Percentiles rank a stretch among this genome's conserved stretches.
These are phyloP conservation scores for Ophiocordyceps camponoti-leonardi DNA, from an alignment of 2,329 filamentous ascomycete species.

Conservation along the genomic window DNA sequence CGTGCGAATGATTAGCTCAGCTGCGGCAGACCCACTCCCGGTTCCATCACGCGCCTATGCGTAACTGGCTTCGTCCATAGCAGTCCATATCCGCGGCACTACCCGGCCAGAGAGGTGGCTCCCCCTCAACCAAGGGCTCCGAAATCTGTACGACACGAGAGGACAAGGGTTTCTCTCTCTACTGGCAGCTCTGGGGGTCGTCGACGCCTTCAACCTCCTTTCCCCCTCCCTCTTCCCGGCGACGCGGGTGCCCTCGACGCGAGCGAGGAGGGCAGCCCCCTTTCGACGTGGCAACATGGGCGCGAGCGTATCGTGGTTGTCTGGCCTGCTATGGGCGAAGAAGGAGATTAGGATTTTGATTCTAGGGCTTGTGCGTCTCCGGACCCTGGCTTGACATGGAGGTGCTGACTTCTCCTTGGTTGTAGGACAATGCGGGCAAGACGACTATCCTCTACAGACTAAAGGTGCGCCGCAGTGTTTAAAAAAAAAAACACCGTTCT, in stretches of 20 bases:
- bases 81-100: neutral
- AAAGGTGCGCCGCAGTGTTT: slow-evolving; percentile 47
- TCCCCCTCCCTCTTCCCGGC: neutral
- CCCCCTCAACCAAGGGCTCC: neutral
- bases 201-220: neutral
- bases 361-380: slow-evolving; percentile 59
- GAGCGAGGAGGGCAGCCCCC: neutral
- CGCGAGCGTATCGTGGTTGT: slow-evolving; percentile 51
- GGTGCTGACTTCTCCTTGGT: slow-evolving; percentile 5
- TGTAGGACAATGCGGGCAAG: slow-evolving; percentile 92
- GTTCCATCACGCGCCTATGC: neutral
- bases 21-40: neutral
- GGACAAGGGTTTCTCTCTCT: neutral
- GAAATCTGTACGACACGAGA: neutral
- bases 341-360: slow-evolving; percentile 98
- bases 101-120: neutral
- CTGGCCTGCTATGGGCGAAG: slow-evolving; percentile 67
- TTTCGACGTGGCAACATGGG: slow-evolving; percentile 32
- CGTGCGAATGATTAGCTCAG: neutral
- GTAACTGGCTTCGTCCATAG: neutral
- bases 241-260: neutral
- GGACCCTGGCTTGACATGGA: neutral
- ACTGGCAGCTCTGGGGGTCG: neutral
- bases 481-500: no score
- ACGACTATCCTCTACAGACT: slow-evolving; percentile 91